Evolutionary conservation across 768 basidiomycete species (phyloP), one percentile per base, ranked within the genome.

Genomic region (Lentinula guzmanii): DNA sequence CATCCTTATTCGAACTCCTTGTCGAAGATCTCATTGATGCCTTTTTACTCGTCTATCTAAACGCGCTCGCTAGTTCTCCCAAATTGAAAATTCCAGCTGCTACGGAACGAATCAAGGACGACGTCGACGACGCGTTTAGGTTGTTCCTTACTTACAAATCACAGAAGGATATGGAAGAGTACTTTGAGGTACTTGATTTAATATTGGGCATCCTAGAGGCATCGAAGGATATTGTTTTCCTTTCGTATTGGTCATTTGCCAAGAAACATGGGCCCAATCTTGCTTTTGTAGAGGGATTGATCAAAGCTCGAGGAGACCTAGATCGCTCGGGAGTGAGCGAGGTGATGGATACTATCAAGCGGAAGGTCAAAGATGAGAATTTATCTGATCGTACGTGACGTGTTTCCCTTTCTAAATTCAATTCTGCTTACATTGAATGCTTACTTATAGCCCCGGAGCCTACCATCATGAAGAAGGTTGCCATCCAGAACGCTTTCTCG

Each of bases 171-270:
- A 78, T 98, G 28, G 91, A 96, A 68, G 74, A 76, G 37, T 83
- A 86, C 65, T 93, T 99, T 64, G 90, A 93, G 68, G 86, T 98
- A 39, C 73, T 98, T 60, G 93, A 98, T 71, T 79, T 88, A 79
- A 83, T 94, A 42, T 77, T 93, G 24, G 80, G 86, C 4, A 81
- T 98, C 70, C 76, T 97, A 37, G 88, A 91, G 62, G 92, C 95
- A 1, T 91, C 90, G 45, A 90, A 90, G 75, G 89, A 90, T 63
- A 84, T 98, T 73, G 87, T 89, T 2, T 96, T 96, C 79, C 76
- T 98, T 59, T 95, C 95, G 10, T 97, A 90, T 73, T 97, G 91
- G 88, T 79, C 85, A 4, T 98, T 99, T 72, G 95, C 95, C 16
- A 92, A 92, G 69, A 86, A 89, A 24, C 90, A 96, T 72, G 97